phyloP scores from a whole-genome alignment of 176 grass and related monocot genomes.

The Lolium rigidum region DNA sequence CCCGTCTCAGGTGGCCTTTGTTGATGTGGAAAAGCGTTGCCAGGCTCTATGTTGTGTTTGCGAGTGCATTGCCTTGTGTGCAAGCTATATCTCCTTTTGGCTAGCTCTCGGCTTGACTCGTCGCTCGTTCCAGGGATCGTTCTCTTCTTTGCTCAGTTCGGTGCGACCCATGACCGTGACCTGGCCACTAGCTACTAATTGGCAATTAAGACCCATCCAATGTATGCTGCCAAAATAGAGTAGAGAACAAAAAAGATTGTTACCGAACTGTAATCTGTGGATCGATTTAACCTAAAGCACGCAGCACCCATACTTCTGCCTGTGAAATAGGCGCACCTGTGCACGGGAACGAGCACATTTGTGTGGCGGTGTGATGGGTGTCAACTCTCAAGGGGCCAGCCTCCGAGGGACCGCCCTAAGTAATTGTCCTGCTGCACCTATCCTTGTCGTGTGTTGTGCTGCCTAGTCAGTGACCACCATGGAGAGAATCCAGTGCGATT shows the following conservation, averaged over 20 bases:
- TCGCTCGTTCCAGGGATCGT: neutral
- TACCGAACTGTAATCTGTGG: neutral
- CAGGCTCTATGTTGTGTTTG: neutral
- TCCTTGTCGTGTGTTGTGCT: constrained; percentile 8
- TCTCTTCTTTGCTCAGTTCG: neutral
- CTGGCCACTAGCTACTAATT: neutral
- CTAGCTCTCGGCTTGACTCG: neutral
- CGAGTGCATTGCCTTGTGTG: constrained; percentile 30
- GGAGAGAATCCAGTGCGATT: constrained; percentile 33
- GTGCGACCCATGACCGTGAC: neutral
- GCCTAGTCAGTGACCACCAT: constrained; percentile 44
- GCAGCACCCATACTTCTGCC: neutral
- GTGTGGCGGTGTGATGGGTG: constrained; percentile 7
- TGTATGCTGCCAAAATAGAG: neutral
- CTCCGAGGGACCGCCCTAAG: constrained; percentile 30
- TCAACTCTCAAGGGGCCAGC: neutral
- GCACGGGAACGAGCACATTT: neutral
- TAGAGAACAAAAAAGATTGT: neutral
- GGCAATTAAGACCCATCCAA: neutral
- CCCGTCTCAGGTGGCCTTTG: neutral
- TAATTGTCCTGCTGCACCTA: neutral
- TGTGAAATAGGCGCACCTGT: neutral
- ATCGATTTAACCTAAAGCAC: neutral
- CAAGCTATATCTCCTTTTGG: constrained; percentile 23
- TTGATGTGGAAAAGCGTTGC: neutral